These are phyloP conservation scores for Microsporum canis DNA, from an alignment of 2,329 filamentous ascomycete genomes.

Conservation along the genomic window DNA sequence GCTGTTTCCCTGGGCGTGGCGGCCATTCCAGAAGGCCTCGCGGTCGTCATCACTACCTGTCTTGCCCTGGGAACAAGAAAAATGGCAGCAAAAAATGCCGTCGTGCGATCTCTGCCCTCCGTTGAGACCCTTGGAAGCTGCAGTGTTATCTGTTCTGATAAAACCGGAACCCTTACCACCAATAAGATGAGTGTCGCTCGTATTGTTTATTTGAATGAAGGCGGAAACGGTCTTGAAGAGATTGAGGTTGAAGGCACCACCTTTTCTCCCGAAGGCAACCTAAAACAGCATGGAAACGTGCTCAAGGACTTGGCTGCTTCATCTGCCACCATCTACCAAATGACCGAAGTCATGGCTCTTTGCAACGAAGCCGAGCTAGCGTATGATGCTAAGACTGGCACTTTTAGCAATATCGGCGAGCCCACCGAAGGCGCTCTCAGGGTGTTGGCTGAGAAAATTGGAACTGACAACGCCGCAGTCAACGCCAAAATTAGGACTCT, in stretches of 20 bases:
- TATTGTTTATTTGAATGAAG: constrained; percentile 67
- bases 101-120: constrained; percentile 89
- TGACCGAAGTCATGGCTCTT: constrained; percentile 57
- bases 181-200: constrained; percentile 99
- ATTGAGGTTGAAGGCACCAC: constrained; percentile 86
- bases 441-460: constrained; percentile 87
- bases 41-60: constrained; percentile 98
- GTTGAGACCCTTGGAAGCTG: constrained; percentile 97
- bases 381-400: constrained; percentile 63
- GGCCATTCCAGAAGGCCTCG: constrained; percentile 92
- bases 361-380: constrained; percentile 83
- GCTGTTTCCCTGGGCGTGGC: constrained; percentile 96
- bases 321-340: constrained; percentile 68
- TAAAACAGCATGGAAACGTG: constrained; percentile 57
- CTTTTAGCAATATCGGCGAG: constrained; percentile 78
- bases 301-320: constrained; percentile 57
- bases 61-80: constrained; percentile 90
- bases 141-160: constrained; percentile 98
- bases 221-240: constrained; percentile 66
- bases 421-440: constrained; percentile 89
- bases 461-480: constrained; percentile 56
- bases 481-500: constrained; percentile 43
- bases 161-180: constrained; percentile 94
- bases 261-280: constrained; percentile 69
- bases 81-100: constrained; percentile 97